Base-by-base conservation (phyloP, 2,329 filamentous ascomycete genomes). In the Cladobotryum protrusum region DNA sequence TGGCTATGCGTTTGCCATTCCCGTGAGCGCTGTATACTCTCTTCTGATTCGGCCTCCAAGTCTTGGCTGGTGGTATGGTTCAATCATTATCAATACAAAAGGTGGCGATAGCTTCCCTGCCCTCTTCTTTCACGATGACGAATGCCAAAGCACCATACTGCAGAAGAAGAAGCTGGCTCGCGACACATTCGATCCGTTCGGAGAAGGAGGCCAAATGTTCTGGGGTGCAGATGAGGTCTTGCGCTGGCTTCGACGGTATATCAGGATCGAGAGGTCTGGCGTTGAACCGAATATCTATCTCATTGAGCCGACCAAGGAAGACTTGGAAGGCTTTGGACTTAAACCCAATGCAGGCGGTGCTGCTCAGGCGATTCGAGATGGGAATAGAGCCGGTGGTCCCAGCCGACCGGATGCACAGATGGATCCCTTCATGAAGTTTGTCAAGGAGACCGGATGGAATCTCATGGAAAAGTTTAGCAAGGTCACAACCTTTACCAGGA, bases 61-160 rank as follows among this genome's bases (percentile, higher is more conserved):
- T 65, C 71, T 96, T 7, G 95, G 93, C 14, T 99, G 93, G 95
- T 99, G 93, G 93, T 96, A 95, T 66, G 93, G 93, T 33, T 96
- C 90, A 55, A 71, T 99, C 24, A 86, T 99, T 50, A 89, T 99
- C 72, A 99, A 99, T 65, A 89, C 88, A 1, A 78, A 87, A 12
- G 83, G 86, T 1, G 95, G 95, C 3, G 91, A 97, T 64, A 93
- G 88, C 64, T 96, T 97, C 58, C 93, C 93, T 0, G 90, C 93
- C 0, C 73, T 99, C 1, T 99, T 99, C 72, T 99, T 99, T 71
- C 93, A 99, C 66, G 93, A 99, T 63, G 90, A 84, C 55, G 93
- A 99, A 72, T 99, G 93, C 62, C 87, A 96, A 69, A 95, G 87
- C 47, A 99, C 93, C 0, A 95, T 97, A 18, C 70, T 95, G 49